These are phyloP conservation scores for Ganoderma sinense DNA, from an alignment of 1,284 basidiomycete species.

Conservation along the genomic window DNA sequence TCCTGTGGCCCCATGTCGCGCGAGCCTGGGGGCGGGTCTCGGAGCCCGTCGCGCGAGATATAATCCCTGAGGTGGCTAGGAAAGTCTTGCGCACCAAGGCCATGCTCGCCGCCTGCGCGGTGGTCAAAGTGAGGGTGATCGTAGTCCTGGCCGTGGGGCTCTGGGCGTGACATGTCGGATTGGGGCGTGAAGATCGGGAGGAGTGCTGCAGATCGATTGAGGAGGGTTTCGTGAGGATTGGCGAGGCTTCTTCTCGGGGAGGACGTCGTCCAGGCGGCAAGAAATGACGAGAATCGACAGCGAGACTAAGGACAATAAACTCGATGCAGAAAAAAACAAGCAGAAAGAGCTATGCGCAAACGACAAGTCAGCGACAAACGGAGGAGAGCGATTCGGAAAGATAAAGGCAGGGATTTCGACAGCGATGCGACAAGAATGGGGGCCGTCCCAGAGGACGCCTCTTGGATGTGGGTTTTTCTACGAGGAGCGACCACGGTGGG, in stretches of 20 bases:
- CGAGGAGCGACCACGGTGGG: slow-evolving; percentile 26
- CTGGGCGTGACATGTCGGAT: slow-evolving; percentile 48
- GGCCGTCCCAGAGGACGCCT: slow-evolving; percentile 30
- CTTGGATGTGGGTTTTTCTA: slow-evolving; percentile 30
- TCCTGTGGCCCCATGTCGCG: slow-evolving; percentile 29
- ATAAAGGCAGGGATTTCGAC: slow-evolving; percentile 42
- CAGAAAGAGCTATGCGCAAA: slow-evolving; percentile 45
- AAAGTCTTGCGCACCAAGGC: slow-evolving; percentile 28
- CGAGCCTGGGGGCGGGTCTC: slow-evolving; percentile 19
- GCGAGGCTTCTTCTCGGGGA: slow-evolving; percentile 30
- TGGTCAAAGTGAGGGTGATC: slow-evolving; percentile 45
- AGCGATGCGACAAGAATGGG: slow-evolving; percentile 42
- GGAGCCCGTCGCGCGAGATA: slow-evolving; percentile 24
- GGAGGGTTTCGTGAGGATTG: slow-evolving; percentile 26
- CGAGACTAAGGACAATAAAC: slow-evolving; percentile 36
- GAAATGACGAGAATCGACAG: slow-evolving; percentile 37
- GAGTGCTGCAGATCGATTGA: slow-evolving; percentile 29
- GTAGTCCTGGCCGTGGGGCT: slow-evolving; percentile 49
- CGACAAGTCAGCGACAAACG: slow-evolving; percentile 46
- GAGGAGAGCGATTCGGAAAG: slow-evolving; percentile 46
- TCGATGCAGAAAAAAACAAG: slow-evolving; percentile 39
- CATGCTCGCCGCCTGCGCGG: slow-evolving; percentile 29
- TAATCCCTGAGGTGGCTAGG: slow-evolving; percentile 25
- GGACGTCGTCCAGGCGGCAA: slow-evolving; percentile 31
- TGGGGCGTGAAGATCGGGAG: slow-evolving; percentile 37